Evolutionary conservation across 331 rosid genomes (phyloP).

Genomic region (Phaseolus coccineus): DNA sequence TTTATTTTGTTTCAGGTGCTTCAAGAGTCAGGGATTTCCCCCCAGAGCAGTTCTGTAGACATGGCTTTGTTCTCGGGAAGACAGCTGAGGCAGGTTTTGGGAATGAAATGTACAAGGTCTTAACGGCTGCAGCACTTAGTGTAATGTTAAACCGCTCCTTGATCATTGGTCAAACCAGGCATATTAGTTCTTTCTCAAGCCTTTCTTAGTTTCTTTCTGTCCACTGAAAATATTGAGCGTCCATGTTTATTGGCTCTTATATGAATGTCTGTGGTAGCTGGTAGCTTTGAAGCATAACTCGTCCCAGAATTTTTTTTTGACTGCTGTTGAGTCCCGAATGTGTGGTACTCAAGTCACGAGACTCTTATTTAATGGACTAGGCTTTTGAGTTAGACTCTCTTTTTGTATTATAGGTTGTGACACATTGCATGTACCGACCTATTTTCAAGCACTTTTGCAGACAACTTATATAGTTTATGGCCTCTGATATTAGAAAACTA

Average conservation of each 20-base stretch:
- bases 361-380: neutral
- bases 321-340: neutral
- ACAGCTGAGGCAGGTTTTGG: slow-evolving; percentile 94
- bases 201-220: slow-evolving; percentile 56
- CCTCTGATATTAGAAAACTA: neutral
- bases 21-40: slow-evolving; percentile 69
- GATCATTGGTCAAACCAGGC: slow-evolving; percentile 99
- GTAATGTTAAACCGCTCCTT: slow-evolving; percentile 93
- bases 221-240: neutral
- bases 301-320: neutral
- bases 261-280: slow-evolving; percentile 13
- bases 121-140: slow-evolving; percentile 84
- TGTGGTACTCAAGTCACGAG: neutral
- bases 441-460: neutral
- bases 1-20: slow-evolving; percentile 75
- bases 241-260: neutral
- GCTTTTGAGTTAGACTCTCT: neutral
- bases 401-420: neutral
- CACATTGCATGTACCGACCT: neutral
- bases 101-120: slow-evolving; percentile 96
- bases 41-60: slow-evolving; percentile 81
- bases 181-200: slow-evolving; percentile 92
- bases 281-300: slow-evolving; percentile 20
- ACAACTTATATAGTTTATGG: neutral
- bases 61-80: slow-evolving; percentile 91